phyloP scores from a whole-genome alignment of 352 stramenopile genomes.

The Pythium vanterpoolii region DNA sequence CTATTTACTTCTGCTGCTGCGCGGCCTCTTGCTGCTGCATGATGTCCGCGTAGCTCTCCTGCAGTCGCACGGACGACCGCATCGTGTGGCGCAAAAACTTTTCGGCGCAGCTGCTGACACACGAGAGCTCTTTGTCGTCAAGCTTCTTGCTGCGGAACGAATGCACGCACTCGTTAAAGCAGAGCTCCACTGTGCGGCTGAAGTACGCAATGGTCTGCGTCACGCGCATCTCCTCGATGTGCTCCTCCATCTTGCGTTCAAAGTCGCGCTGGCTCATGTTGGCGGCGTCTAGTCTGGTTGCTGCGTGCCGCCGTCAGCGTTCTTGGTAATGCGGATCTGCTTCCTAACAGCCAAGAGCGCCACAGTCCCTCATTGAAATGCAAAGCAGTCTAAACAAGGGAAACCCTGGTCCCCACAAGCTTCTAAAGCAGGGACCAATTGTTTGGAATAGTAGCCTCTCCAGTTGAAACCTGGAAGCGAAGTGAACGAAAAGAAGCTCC shows the following conservation, averaged over 20 bases:
- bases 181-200: slow-evolving; percentile 88
- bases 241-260: slow-evolving; percentile 88
- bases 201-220: slow-evolving; percentile 88
- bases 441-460: slow-evolving; percentile 15
- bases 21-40: slow-evolving; percentile 82
- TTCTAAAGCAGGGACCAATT: not conserved
- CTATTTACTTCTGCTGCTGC: slow-evolving; percentile 36
- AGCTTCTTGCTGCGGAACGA: slow-evolving; percentile 91
- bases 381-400: not conserved
- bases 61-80: slow-evolving; percentile 84
- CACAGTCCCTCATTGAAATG: slow-evolving; percentile 13
- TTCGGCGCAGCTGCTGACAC: slow-evolving; percentile 86
- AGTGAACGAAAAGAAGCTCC: slow-evolving; percentile 14
- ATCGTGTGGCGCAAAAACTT: slow-evolving; percentile 91
- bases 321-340: slow-evolving; percentile 9
- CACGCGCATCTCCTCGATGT: slow-evolving; percentile 90
- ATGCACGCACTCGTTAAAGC: slow-evolving; percentile 88
- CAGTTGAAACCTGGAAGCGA: slow-evolving; percentile 4
- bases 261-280: slow-evolving; percentile 81
- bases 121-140: slow-evolving; percentile 87
- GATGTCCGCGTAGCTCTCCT: slow-evolving; percentile 87
- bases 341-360: slow-evolving; percentile 21
- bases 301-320: not conserved
- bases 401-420: not conserved
- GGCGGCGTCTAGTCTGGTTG: not conserved